These are phyloP conservation scores for Lotus japonicus DNA, from an alignment of 306 rosid species.

Conservation along the genomic window DNA sequence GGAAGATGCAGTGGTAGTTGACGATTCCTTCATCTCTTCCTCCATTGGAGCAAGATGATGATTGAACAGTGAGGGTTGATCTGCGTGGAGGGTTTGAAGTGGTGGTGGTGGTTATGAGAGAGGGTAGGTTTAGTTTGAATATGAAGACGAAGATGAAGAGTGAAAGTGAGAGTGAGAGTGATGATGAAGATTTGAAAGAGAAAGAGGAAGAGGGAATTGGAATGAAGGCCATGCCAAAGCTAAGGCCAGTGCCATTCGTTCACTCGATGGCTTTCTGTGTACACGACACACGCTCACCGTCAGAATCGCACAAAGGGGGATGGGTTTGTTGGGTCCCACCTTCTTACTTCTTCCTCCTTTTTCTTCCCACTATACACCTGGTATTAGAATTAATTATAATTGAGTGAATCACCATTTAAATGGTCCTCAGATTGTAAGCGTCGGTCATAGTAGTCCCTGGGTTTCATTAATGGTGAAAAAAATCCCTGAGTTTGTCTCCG, in stretches of 20 bases:
- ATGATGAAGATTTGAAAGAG: conserved; percentile 10
- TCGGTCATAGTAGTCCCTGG: too few species aligned
- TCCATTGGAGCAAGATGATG: conserved; percentile 36
- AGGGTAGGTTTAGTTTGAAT: conserved; percentile 5
- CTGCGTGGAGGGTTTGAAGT: conserved; percentile 22
- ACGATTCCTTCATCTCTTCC: neutral
- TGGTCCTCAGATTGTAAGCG: too few species aligned
- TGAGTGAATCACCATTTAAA: too few species aligned
- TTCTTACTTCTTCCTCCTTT: conserved; percentile 7
- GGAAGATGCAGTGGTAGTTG: conserved; percentile 48
- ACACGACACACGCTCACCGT: neutral
- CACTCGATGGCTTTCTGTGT: neutral
- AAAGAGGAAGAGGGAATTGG: conserved; percentile 20
- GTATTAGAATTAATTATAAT: too few species aligned
- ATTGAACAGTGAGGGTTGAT: conserved; percentile 21
- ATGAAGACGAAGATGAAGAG: conserved; percentile 33
- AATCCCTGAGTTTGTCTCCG: too few species aligned
- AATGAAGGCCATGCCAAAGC: neutral
- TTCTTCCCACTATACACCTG: too few species aligned
- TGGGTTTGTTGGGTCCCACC: neutral
- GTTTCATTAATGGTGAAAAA: too few species aligned
- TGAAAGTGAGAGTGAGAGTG: neutral
- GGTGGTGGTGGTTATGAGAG: neutral
- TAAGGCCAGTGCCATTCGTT: conserved; percentile 60
- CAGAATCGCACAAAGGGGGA: neutral